Percentiles rank a stretch among this genome's conserved stretches.
Evolutionary conservation across 768 basidiomycete species (phyloP).

Genomic region (Phanerochaete carnosa): DNA sequence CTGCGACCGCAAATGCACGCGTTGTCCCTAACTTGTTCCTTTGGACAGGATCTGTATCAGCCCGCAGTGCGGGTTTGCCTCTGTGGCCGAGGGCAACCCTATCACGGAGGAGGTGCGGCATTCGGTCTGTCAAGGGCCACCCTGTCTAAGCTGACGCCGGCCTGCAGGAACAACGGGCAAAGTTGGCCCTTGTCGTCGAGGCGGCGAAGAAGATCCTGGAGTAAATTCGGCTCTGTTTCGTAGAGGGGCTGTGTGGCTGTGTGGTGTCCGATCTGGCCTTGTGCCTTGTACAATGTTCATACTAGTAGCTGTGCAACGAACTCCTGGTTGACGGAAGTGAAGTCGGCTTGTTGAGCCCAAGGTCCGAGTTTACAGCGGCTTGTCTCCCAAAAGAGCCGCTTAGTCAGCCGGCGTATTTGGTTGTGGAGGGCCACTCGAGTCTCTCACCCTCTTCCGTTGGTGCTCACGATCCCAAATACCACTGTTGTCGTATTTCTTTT

Average conservation of each 20-base stretch:
- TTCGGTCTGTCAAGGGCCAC: background rate
- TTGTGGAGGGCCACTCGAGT: slow-evolving; percentile 2
- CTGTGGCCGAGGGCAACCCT: slow-evolving; percentile 42
- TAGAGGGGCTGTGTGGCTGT: background rate
- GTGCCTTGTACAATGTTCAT: background rate
- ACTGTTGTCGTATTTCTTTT: slow-evolving; percentile 3
- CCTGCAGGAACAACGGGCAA: slow-evolving; percentile 32
- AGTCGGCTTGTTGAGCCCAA: background rate
- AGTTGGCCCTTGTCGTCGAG: slow-evolving; percentile 35
- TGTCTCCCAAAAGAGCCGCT: background rate
- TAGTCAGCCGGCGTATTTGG: background rate
- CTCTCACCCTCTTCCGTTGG: background rate
- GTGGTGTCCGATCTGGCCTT: background rate
- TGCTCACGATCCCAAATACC: slow-evolving; percentile 1
- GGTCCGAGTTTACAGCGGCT: slow-evolving; percentile 1
- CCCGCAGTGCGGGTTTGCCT: slow-evolving; percentile 51
- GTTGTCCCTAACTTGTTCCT: background rate
- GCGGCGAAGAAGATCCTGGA: slow-evolving; percentile 34
- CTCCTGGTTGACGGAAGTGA: background rate
- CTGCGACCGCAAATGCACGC: background rate
- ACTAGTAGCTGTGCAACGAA: background rate
- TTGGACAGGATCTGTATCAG: slow-evolving; percentile 36
- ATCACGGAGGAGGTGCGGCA: slow-evolving; percentile 26
- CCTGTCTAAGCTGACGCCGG: background rate
- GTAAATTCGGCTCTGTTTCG: background rate